Percentiles rank a stretch among this genome's conserved stretches.
These are phyloP conservation scores for Hydrangea macrophylla DNA, from an alignment of 148 eudicot genomes.

Conservation along the genomic window DNA sequence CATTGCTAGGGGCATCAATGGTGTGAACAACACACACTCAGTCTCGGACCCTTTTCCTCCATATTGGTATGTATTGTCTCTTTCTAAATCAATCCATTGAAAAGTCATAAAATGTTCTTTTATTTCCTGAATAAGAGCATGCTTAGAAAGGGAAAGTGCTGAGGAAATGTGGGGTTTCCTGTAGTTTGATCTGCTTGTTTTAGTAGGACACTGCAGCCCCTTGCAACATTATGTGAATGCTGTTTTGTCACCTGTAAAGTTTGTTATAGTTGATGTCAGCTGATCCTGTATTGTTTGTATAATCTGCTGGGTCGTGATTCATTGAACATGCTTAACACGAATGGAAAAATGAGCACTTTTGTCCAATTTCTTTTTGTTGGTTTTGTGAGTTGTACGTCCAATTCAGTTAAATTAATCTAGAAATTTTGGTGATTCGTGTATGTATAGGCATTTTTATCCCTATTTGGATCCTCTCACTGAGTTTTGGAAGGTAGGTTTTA, in stretches of 20 bases:
- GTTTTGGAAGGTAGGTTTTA: too few species aligned
- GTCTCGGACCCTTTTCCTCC: background rate
- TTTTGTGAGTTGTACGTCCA: too few species aligned
- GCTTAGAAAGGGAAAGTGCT: background rate
- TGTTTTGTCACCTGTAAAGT: background rate
- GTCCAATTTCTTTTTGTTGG: too few species aligned
- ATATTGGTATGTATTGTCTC: background rate
- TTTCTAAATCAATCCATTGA: background rate
- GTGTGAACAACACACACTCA: slow-evolving; percentile 17
- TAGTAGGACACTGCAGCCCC: background rate
- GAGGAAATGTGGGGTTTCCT: background rate
- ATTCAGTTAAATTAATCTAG: too few species aligned
- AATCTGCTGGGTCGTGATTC: background rate
- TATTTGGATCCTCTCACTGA: too few species aligned
- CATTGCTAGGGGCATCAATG: slow-evolving; percentile 32
- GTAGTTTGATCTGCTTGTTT: background rate
- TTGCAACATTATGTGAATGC: background rate
- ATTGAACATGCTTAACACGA: too few species aligned
- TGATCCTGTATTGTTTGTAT: background rate
- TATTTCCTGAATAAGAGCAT: background rate
- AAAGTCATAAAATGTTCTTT: background rate
- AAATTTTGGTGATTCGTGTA: too few species aligned
- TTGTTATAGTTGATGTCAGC: background rate
- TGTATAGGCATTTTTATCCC: too few species aligned
- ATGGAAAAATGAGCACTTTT: too few species aligned